Conservation (phyloP, 306 rosid genomes). For the Cicer cuneatum region DNA sequence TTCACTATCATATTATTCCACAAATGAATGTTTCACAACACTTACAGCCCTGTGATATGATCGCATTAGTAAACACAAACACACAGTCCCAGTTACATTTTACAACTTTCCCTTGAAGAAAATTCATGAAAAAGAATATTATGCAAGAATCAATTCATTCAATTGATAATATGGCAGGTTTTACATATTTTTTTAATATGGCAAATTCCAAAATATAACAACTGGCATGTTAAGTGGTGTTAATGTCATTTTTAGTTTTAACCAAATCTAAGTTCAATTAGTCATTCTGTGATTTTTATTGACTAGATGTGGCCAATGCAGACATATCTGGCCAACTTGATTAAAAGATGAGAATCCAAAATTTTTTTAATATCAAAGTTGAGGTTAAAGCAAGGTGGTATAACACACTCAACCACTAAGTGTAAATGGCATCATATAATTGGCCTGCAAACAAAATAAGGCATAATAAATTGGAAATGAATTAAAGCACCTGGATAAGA, state of each 20-base stretch:
- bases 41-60: slow-evolving; percentile 6
- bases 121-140: slow-evolving; percentile 30
- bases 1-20: slow-evolving; percentile 30
- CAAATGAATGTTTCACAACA: neutral
- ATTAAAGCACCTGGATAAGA: slow-evolving; percentile 72
- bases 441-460: slow-evolving; percentile 16
- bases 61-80: slow-evolving; percentile 22
- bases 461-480: slow-evolving; percentile 26
- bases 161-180: slow-evolving; percentile 1
- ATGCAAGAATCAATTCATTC: slow-evolving; percentile 12
- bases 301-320: slow-evolving; percentile 10
- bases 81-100: slow-evolving; percentile 17
- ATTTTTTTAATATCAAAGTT: slow-evolving; percentile 15
- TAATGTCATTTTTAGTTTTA: slow-evolving; percentile 4
- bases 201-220: neutral
- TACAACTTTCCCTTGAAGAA: neutral
- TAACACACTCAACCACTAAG: slow-evolving; percentile 14
- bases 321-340: slow-evolving; percentile 1
- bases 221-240: slow-evolving; percentile 4
- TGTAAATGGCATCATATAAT: slow-evolving; percentile 10
- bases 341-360: slow-evolving; percentile 24
- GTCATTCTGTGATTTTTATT: slow-evolving; percentile 7
- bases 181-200: slow-evolving; percentile 5
- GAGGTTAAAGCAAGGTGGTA: slow-evolving; percentile 34
- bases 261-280: slow-evolving; percentile 14